Base-by-base conservation (phyloP, 164 flowering plant species). In the Hamamelis virginiana region DNA sequence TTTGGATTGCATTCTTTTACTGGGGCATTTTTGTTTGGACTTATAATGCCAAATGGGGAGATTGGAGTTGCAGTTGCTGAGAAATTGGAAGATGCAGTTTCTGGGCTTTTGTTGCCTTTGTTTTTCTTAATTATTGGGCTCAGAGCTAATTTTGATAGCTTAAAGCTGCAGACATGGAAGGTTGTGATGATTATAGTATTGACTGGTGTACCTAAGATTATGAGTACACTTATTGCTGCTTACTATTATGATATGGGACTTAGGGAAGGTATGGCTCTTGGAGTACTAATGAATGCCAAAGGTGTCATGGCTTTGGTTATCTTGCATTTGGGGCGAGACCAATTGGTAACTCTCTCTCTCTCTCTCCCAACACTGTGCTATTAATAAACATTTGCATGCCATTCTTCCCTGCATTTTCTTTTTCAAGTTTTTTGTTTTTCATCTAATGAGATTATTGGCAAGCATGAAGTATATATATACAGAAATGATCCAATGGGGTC, bases 11-110 rank as follows among this genome's bases (percentile, higher is more conserved):
- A 77, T 41, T 75, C 84, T 23, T 59, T 81, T 13, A 52, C 75
- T 14, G 89, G 89, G 4, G 84, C 89, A 1, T 82, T 83, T 63
- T 1, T 83, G 18, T 78, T 69, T 22, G 89, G 89, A 10, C 69
- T 83, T 0, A 47, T 76, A 1, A 63, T 81, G 26, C 89, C 87
- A 0, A 47, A 70, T 22, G 76, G 80, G 8, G 76, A 59, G 59
- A 68, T 81, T 1, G 61, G 69, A 18, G 51, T 59, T 5, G 52
- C 28, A 16, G 8, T 83, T 3, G 47, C 71, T 10, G 82, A 83
- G 12, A 78, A 60, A 65, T 45, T 81, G 41, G 86, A 80, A 4
- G 81, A 78, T 63, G 74, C 83, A 8, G 78, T 81, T 18, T 26
- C 66, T 55, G 79, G 75, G 65, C 43, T 76, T 26, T 8, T 83